Conservation (phyloP, 2,329 filamentous ascomycete genomes). For the Botrytis deweyae region DNA sequence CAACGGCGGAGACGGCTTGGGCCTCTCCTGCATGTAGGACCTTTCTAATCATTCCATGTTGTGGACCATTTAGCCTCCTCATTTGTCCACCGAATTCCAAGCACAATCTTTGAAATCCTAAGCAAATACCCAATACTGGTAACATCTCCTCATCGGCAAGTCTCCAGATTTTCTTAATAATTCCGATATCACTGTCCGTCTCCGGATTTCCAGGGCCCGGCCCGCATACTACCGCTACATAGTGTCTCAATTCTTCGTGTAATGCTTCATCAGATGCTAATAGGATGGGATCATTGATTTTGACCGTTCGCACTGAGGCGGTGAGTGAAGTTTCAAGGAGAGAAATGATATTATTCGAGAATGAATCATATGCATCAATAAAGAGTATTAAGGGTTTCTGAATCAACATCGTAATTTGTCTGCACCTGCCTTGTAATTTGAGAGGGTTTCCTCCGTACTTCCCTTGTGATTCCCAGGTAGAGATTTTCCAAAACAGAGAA, state of each 20-base stretch:
- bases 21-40: constrained; percentile 49
- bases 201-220: constrained; percentile 85
- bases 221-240: constrained; percentile 84
- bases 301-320: constrained; percentile 67
- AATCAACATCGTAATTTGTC: constrained; percentile 32
- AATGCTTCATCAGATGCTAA: constrained; percentile 47
- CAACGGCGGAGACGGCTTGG: constrained; percentile 7
- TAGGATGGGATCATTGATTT: constrained; percentile 62
- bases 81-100: constrained; percentile 58
- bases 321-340: constrained; percentile 70
- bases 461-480: background rate
- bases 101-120: constrained; percentile 69
- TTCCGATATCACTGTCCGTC: constrained; percentile 72
- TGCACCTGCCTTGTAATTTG: constrained; percentile 1
- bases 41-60: constrained; percentile 62
- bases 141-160: constrained; percentile 58
- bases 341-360: constrained; percentile 90
- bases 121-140: constrained; percentile 76
- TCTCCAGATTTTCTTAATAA: constrained; percentile 74
- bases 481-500: background rate
- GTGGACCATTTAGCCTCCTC: constrained; percentile 51
- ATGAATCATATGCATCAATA: constrained; percentile 95
- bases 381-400: constrained; percentile 64
- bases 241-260: constrained; percentile 54
- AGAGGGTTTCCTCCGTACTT: background rate